Percentiles rank a stretch among this genome's conserved stretches.
Evolutionary conservation across 108 stramenopile species (phyloP).

Genomic region (Nannochloropsis salina): DNA sequence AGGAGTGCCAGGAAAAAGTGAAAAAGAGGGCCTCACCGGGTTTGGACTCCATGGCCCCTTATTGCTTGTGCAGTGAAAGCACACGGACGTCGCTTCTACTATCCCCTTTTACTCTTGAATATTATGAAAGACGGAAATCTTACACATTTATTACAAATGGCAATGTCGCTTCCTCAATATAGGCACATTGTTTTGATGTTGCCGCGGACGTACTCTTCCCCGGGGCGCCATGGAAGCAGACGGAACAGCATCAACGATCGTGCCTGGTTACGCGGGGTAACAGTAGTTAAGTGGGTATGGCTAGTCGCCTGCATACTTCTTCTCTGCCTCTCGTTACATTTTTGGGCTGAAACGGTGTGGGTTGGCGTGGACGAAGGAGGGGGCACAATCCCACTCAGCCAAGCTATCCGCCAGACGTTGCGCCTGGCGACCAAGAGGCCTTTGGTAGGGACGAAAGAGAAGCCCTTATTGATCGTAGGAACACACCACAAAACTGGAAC

Average conservation of each 20-base stretch:
- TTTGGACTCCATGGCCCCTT: too few relatives aligned
- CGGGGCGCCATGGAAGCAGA: background rate
- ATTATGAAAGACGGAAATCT: too few relatives aligned
- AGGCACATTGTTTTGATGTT: background rate
- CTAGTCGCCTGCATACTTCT: background rate
- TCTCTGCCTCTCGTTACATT: background rate
- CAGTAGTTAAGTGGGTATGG: slow-evolving; percentile 2
- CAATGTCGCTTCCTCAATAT: too few relatives aligned
- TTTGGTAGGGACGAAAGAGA: background rate
- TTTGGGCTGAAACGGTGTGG: background rate
- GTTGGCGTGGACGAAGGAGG: background rate
- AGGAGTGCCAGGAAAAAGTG: too few relatives aligned
- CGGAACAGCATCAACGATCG: background rate
- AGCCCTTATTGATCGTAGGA: background rate
- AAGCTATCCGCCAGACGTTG: background rate
- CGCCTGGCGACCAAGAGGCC: background rate
- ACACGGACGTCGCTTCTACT: too few relatives aligned
- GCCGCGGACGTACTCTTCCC: slow-evolving; percentile 1
- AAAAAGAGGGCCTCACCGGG: too few relatives aligned
- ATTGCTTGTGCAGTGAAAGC: too few relatives aligned
- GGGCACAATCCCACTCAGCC: background rate
- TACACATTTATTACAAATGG: too few relatives aligned
- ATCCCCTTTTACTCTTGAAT: too few relatives aligned
- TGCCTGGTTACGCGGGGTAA: background rate
- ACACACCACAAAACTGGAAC: background rate